Evolutionary conservation across 2,329 filamentous ascomycete species (phyloP).

Genomic region (Hymenotorrendiella dingleyae): DNA sequence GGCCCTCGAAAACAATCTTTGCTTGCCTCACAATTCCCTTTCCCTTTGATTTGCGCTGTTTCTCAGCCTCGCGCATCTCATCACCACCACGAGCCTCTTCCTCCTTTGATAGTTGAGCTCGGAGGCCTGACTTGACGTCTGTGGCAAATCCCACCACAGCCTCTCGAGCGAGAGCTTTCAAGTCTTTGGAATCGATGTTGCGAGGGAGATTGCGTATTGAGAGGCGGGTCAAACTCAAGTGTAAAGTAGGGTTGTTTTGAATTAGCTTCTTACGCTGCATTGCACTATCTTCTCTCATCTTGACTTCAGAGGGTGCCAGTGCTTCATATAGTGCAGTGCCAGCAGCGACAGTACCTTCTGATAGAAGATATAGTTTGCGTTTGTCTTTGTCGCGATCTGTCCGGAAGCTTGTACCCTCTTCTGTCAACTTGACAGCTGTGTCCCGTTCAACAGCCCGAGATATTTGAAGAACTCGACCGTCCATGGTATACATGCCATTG

Average conservation of each 20-base stretch:
- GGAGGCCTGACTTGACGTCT: slow-evolving; percentile 74
- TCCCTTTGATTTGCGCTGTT: slow-evolving; percentile 70
- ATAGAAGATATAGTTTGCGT: slow-evolving; percentile 78
- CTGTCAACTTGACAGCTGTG: slow-evolving; percentile 70
- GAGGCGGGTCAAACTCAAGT: slow-evolving; percentile 83
- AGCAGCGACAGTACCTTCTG: slow-evolving; percentile 76
- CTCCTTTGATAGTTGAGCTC: slow-evolving; percentile 80
- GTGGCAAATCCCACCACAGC: slow-evolving; percentile 92
- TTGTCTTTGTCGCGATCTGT: slow-evolving; percentile 77
- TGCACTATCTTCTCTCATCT: slow-evolving; percentile 80
- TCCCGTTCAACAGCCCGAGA: slow-evolving; percentile 78
- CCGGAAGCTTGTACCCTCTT: slow-evolving; percentile 56
- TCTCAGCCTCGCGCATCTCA: slow-evolving; percentile 75
- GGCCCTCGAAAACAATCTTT: slow-evolving; percentile 89
- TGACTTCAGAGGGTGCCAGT: slow-evolving; percentile 72
- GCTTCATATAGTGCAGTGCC: slow-evolving; percentile 71
- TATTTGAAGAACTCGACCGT: slow-evolving; percentile 80
- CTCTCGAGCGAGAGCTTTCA: slow-evolving; percentile 85
- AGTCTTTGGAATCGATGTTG: slow-evolving; percentile 73
- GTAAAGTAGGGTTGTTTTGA: slow-evolving; percentile 82
- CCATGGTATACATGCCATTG: slow-evolving; percentile 80
- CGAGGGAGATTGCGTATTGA: slow-evolving; percentile 88
- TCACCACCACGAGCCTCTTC: slow-evolving; percentile 76
- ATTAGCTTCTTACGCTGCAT: slow-evolving; percentile 87
- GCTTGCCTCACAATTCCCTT: slow-evolving; percentile 87